Conservation (phyloP, 257 asterid genomes). For the Capsicum baccatum region DNA sequence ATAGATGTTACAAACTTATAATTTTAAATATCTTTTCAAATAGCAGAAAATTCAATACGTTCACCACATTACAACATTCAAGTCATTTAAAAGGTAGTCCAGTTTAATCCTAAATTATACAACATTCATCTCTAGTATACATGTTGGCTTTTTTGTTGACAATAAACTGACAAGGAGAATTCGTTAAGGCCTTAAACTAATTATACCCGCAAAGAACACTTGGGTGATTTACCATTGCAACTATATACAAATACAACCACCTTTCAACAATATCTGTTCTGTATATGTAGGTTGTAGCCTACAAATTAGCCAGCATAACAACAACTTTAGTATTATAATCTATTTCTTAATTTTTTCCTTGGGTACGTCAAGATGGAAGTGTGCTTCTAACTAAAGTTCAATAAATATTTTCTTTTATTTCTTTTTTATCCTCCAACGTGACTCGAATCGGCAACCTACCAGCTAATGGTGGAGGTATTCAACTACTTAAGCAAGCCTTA, state of each 20-base stretch:
- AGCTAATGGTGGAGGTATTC: too few species aligned
- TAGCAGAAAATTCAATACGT: too few species aligned
- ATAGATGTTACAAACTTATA: too few species aligned
- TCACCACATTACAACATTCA: neutral
- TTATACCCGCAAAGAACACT: neutral
- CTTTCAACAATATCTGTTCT: neutral
- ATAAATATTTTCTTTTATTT: neutral
- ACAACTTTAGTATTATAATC: neutral
- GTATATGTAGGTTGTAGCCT: neutral
- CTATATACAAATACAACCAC: neutral
- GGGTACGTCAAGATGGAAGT: neutral
- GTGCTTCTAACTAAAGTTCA: neutral
- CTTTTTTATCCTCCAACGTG: too few species aligned
- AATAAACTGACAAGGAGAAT: neutral
- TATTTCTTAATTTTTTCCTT: too few species aligned
- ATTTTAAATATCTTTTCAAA: too few species aligned
- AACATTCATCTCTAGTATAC: neutral
- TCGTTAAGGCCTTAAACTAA: neutral
- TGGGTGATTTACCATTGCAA: neutral
- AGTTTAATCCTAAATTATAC: too few species aligned
- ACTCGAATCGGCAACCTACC: too few species aligned
- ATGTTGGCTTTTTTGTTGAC: neutral
- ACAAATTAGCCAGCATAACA: neutral
- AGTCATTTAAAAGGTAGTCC: neutral
- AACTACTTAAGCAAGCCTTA: too few species aligned